Conservation (phyloP, 176 grass and related monocot species). For the Oryza officinalis region DNA sequence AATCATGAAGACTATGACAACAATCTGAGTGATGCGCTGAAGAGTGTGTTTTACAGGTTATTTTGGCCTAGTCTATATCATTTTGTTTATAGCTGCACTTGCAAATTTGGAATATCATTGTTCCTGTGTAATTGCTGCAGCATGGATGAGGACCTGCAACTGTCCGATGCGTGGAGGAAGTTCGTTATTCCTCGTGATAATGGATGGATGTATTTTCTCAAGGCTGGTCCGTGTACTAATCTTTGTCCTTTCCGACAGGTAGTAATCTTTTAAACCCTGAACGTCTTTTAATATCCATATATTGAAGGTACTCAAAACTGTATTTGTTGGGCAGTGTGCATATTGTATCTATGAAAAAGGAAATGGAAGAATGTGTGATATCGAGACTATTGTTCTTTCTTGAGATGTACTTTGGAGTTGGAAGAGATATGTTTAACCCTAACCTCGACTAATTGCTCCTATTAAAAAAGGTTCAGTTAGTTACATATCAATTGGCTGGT, state of each 20-base stretch:
- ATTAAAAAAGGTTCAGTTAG: not conserved
- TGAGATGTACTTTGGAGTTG: constrained; percentile 5
- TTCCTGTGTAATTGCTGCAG: constrained; percentile 26
- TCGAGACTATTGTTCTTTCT: constrained; percentile 17
- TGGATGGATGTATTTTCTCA: constrained; percentile 1
- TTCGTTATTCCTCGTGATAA: not conserved
- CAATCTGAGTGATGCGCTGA: not conserved
- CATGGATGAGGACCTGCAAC: constrained; percentile 23
- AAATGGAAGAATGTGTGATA: not conserved
- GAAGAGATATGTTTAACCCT: constrained; percentile 25
- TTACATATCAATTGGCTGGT: not conserved
- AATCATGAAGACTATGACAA: not conserved
- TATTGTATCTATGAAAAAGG: constrained; percentile 22
- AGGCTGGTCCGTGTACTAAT: not conserved
- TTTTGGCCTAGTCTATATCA: constrained; percentile 1
- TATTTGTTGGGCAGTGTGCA: constrained; percentile 1
- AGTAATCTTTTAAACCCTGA: constrained; percentile 19
- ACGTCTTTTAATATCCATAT: constrained; percentile 19
- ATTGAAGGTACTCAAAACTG: not conserved
- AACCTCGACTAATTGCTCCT: not conserved
- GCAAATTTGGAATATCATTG: constrained; percentile 3
- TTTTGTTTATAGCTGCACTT: not conserved
- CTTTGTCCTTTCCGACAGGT: not conserved
- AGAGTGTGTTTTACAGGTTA: constrained; percentile 33
- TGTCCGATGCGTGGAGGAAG: constrained; percentile 20